Base-by-base conservation (phyloP, 2,329 filamentous ascomycete genomes). In the Teratosphaeria destructans region DNA sequence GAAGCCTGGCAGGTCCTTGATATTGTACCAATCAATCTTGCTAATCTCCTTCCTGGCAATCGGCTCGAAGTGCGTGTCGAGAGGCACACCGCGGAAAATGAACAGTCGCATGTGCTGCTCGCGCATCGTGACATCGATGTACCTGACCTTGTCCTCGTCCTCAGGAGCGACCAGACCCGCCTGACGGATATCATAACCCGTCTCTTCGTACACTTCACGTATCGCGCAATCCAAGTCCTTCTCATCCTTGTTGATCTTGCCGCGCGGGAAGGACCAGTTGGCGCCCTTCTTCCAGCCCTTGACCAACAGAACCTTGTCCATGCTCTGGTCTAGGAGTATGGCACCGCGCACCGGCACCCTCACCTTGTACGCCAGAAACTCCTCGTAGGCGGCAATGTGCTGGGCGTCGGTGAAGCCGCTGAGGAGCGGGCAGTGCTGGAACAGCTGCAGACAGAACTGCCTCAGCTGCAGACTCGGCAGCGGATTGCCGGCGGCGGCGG, bases 231-330 rank as follows among this genome's bases (percentile, higher is more conserved):
- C 91, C 59, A 97, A 76, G 70, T 99, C 93, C 61, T 89, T 86
- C 74, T 99, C 94, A 68, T 95, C 90, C 75, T 96, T 95, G 78
- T 96, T 96, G 76, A 99, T 97, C 77, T 99, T 99, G 47, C 94
- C 95, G 56, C 93, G 80, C 0, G 94, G 94, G 61, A 99, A 99
- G 72, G 91, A 95, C 94, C 94, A 99, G 71, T 88, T 93, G 12
- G 93, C 89, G 37, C 88, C 86, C 73, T 96, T 97, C 79, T 97
- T 99, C 90, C 92, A 99, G 16, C 94, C 95, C 71, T 96, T 95
- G 61, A 99, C 95, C 52, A 99, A 80, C 14, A 99, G 84, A 0
- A 91, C 89, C 57, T 91, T 86, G 69, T 97, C 93, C 92, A 99
- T 96, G n/a, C 83, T 84, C 61, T 91, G 81, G 71, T 96, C 96